Conservation (phyloP, 768 basidiomycete genomes). For the Pholiota microspora region DNA sequence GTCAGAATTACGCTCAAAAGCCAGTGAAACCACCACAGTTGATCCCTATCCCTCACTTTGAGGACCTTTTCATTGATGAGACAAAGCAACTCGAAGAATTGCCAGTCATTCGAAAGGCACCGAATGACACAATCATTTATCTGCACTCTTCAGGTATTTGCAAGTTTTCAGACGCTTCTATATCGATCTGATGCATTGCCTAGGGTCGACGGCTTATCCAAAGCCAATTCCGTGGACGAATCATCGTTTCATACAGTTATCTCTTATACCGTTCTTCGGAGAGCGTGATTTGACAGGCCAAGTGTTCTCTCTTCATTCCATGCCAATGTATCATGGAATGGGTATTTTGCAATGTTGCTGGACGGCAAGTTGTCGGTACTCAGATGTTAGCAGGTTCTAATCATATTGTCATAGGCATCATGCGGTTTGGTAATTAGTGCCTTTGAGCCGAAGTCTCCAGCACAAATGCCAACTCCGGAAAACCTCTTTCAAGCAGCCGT, state of each 20-base stretch:
- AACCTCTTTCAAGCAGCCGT: conserved; percentile 1
- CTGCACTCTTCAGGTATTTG: conserved; percentile 11
- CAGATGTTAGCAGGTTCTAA: neutral
- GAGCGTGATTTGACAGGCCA: conserved; percentile 8
- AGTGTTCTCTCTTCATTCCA: conserved; percentile 8
- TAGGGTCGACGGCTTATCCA: conserved; percentile 3
- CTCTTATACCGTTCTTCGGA: conserved; percentile 3
- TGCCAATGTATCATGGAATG: conserved; percentile 11
- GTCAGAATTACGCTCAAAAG: neutral
- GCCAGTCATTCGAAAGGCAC: neutral
- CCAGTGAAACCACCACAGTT: neutral
- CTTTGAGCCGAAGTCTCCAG: conserved; percentile 8
- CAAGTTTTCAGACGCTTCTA: too few relatives aligned
- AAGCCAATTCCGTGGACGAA: conserved; percentile 11
- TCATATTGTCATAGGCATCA: neutral
- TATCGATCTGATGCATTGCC: neutral
- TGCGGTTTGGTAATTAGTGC: conserved; percentile 4
- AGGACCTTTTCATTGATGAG: conserved; percentile 1
- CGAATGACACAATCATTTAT: conserved; percentile 1
- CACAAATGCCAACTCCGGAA: conserved; percentile 6
- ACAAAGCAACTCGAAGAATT: neutral
- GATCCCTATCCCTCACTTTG: conserved; percentile 3
- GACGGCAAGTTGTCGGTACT: conserved; percentile 4
- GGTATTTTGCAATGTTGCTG: conserved; percentile 1
- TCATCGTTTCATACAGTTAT: neutral